Percentiles rank a stretch among this genome's conserved stretches.
Conservation (phyloP, 768 basidiomycete genomes). For the Calocybe cyanea region DNA sequence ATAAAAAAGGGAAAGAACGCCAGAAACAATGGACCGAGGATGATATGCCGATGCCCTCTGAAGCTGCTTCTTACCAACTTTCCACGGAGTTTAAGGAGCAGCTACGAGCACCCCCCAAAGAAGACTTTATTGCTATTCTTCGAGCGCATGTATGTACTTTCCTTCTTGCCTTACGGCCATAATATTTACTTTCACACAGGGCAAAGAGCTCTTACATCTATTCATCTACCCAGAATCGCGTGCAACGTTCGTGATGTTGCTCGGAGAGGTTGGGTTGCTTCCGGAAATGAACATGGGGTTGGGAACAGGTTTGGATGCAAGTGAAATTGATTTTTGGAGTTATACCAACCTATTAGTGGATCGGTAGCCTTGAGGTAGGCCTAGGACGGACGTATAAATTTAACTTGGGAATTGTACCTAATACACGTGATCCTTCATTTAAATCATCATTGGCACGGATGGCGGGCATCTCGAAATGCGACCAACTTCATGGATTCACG, state of each 20-base stretch:
- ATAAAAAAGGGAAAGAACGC: slow-evolving; percentile 30
- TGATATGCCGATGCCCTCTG: slow-evolving; percentile 27
- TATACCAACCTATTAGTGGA: slow-evolving; percentile 27
- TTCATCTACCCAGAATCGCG: slow-evolving; percentile 80
- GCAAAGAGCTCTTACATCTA: slow-evolving; percentile 46
- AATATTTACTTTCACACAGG: slow-evolving; percentile 31
- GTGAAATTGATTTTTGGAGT: slow-evolving; percentile 67
- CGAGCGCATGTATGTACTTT: slow-evolving; percentile 50
- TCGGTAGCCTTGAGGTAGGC: too few species aligned
- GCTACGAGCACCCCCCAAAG: slow-evolving; percentile 26
- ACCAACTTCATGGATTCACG: slow-evolving; percentile 13
- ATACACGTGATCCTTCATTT: too few species aligned
- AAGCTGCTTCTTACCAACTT: slow-evolving; percentile 20
- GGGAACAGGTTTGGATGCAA: slow-evolving; percentile 26
- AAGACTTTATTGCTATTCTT: slow-evolving; percentile 49
- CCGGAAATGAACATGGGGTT: slow-evolving; percentile 28
- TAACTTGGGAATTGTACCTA: too few species aligned
- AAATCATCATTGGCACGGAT: too few species aligned
- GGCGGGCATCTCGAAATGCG: too few species aligned
- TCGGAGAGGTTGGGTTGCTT: slow-evolving; percentile 44
- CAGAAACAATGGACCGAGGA: slow-evolving; percentile 48
- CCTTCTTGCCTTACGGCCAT: not conserved
- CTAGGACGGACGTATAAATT: too few species aligned
- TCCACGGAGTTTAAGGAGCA: slow-evolving; percentile 17
- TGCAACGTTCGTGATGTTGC: slow-evolving; percentile 55